Percentiles rank a stretch among this genome's conserved stretches.
These are phyloP conservation scores for Nicotiana sylvestris DNA, from an alignment of 257 asterid genomes.

Conservation along the genomic window DNA sequence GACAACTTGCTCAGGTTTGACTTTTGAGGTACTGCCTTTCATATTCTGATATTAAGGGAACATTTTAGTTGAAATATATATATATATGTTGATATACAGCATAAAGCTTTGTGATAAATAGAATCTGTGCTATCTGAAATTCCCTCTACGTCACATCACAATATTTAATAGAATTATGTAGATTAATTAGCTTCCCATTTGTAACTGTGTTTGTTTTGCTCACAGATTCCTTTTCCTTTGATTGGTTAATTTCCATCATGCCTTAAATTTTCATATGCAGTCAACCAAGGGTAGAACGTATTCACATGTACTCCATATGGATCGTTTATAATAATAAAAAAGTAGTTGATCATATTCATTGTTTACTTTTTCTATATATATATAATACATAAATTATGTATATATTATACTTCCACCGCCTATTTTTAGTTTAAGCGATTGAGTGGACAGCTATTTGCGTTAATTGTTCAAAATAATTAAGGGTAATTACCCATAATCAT, in stretches of 20 bases:
- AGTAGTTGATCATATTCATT: no score
- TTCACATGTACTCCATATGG: no score
- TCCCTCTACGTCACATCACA: neutral
- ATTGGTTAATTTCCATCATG: neutral
- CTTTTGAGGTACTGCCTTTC: neutral
- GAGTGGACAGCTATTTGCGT: no score
- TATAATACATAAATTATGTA: no score
- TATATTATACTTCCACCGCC: no score
- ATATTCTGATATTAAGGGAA: constrained; percentile 1
- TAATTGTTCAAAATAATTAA: no score
- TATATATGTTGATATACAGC: neutral
- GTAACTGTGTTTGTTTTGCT: neutral
- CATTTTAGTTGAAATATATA: neutral
- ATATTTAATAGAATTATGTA: neutral
- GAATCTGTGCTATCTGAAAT: constrained; percentile 5
- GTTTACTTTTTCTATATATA: no score
- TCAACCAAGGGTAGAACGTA: neutral
- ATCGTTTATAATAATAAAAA: no score
- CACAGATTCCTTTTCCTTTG: no score
- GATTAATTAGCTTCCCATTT: neutral
- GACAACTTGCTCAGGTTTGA: neutral
- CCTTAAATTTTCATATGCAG: neutral
- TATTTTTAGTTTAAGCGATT: no score
- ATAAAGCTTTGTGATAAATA: neutral
- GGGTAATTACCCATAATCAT: no score